These are phyloP conservation scores for Pyrus hybrid DNA, from an alignment of 331 rosid genomes.

Conservation along the genomic window DNA sequence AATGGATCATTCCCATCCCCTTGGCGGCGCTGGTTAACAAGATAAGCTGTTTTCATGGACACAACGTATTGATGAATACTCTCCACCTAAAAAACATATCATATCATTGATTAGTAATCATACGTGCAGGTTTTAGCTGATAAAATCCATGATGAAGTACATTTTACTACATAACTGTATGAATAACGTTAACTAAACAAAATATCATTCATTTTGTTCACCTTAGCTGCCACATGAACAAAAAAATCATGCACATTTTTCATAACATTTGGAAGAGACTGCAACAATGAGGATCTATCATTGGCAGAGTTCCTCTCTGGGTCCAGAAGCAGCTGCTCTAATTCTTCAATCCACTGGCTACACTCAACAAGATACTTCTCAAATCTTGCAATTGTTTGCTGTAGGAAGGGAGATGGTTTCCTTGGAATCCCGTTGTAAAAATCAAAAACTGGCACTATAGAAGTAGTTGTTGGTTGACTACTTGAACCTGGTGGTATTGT, in stretches of 20 bases:
- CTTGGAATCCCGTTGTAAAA: slow-evolving; percentile 88
- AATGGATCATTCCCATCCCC: slow-evolving; percentile 92
- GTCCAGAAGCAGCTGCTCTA: slow-evolving; percentile 80
- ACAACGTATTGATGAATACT: slow-evolving; percentile 87
- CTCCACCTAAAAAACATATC: slow-evolving; percentile 63
- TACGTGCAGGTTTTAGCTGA: not conserved
- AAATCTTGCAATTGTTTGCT: slow-evolving; percentile 78
- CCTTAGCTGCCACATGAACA: slow-evolving; percentile 97
- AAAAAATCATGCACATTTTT: slow-evolving; percentile 89
- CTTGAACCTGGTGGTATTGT: slow-evolving; percentile 30
- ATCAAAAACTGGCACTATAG: slow-evolving; percentile 81
- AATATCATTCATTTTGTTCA: slow-evolving; percentile 18
- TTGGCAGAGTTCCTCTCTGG: slow-evolving; percentile 51
- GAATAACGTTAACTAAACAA: not conserved
- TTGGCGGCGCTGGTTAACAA: slow-evolving; percentile 70
- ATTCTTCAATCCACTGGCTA: slow-evolving; percentile 87
- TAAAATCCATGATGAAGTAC: not conserved
- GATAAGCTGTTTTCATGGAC: slow-evolving; percentile 87
- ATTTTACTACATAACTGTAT: not conserved
- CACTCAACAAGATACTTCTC: slow-evolving; percentile 82
- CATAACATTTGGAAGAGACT: slow-evolving; percentile 94
- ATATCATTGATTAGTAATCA: slow-evolving; percentile 2
- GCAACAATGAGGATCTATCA: slow-evolving; percentile 62
- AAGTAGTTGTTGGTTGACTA: slow-evolving; percentile 50
- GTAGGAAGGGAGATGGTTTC: slow-evolving; percentile 90